These are phyloP conservation scores for Tuber aestivum DNA, from an alignment of 495 filamentous ascomycete species.

Conservation along the genomic window DNA sequence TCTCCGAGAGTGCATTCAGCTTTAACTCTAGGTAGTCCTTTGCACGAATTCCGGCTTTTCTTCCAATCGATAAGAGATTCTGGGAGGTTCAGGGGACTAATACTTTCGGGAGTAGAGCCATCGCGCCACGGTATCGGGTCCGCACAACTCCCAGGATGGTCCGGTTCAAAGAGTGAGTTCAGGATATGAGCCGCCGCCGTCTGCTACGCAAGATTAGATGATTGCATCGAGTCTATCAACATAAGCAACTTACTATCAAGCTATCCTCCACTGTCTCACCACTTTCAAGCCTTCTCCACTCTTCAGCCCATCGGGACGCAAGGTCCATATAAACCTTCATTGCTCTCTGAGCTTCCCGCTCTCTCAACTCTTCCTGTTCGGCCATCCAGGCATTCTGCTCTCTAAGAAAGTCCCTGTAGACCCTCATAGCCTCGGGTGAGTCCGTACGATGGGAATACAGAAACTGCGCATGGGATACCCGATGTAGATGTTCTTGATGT, in stretches of 20 bases:
- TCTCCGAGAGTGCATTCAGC: background rate
- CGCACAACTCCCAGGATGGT: background rate
- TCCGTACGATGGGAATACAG: constrained; percentile 31
- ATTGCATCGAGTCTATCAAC: background rate
- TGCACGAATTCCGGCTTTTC: background rate
- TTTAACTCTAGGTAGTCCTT: background rate
- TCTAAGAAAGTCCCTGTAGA: constrained; percentile 26
- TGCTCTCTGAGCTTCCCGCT: constrained; percentile 16
- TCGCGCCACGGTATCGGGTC: background rate
- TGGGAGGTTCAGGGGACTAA: constrained; percentile 25
- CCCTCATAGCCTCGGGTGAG: constrained; percentile 23
- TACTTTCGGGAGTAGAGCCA: constrained; percentile 16
- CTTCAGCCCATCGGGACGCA: constrained; percentile 32
- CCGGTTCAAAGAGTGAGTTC: background rate
- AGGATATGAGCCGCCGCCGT: background rate
- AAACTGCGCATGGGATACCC: constrained; percentile 30
- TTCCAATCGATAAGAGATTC: constrained; percentile 12
- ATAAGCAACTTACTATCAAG: constrained; percentile 15
- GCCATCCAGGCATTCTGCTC: constrained; percentile 32
- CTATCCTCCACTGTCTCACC: constrained; percentile 20
- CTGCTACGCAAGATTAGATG: background rate
- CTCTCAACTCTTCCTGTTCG: constrained; percentile 27
- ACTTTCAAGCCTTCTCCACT: constrained; percentile 25
- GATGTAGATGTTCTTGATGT: constrained; percentile 31
- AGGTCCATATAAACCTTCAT: constrained; percentile 19